Base-by-base conservation (phyloP, 352 stramenopile species). In the Aphanomyces cochlioides region DNA sequence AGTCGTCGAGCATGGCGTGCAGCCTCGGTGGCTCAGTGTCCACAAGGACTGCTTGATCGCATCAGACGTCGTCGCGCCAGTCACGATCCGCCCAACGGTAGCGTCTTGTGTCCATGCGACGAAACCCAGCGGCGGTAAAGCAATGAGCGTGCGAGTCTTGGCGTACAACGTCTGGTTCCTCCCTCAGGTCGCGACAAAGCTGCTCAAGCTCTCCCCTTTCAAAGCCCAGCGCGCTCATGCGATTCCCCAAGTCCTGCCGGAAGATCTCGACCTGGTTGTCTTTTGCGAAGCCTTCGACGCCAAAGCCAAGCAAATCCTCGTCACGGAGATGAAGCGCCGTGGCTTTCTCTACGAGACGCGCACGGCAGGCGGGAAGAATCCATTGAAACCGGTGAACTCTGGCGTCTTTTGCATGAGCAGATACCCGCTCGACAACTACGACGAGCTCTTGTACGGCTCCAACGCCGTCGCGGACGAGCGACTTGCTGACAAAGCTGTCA, bases 151-250 rank as follows among this genome's bases (percentile, higher is more conserved):
- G 21, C 81, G 83, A 6, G 74, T 89, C 17, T 81, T 87, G 80
- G 77, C 79, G 8, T 90, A 90, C 75, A 90, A 90, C 56, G 80
- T 90, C n/a, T 90, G 83, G 83, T 64, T 90, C 8, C 64, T 90
- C 39, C 83, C 83, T 0, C 78, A 76, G 61, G 79, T 90, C 21
- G 75, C 89, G 34, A 82, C 76, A 21, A 84, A 72, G 0, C 77
- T 89, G 66, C 80, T 80, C 65, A 89, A 87, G 69, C 65, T 90
- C 34, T 88, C 80, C 6, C 81, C 81, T 1, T 79, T 67, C 34
- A 77, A 77, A 2, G 72, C 73, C 19, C 72, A 79, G 38, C 77
- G 83, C 7, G 77, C 80, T 17, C 74, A 76, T n/a, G 83, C 80
- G 5, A 90, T 90, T 54, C 83, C 83, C 3, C 17, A 12, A n/a